Conservation (phyloP, 176 grass and related monocot species). For the sorghum (Sorghum bicolor) region Sorghum_bicolor_NCBIv3 NC_012870.2:754001-754500, state of each 20-base stretch:
- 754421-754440: slow-evolving; percentile 66
- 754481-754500: slow-evolving; percentile 57
- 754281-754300: slow-evolving; percentile 76
- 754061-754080: slow-evolving; percentile 59
- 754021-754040: slow-evolving; percentile 61
- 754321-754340: slow-evolving; percentile 71
- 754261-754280: slow-evolving; percentile 43
- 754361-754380: slow-evolving; percentile 65
- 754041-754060: slow-evolving; percentile 42
- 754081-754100: slow-evolving; percentile 75
- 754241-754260: slow-evolving; percentile 68
- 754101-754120: slow-evolving; percentile 56
- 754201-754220: slow-evolving; percentile 67
- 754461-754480: slow-evolving; percentile 65
- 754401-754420: slow-evolving; percentile 91
- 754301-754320: slow-evolving; percentile 71
- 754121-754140: slow-evolving; percentile 54
- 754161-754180: slow-evolving; percentile 66
- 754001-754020: slow-evolving; percentile 53
- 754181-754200: slow-evolving; percentile 77
- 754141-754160: slow-evolving; percentile 57
- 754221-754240: slow-evolving; percentile 51
- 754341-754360: slow-evolving; percentile 97
- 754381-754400: slow-evolving; percentile 74
- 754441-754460: slow-evolving; percentile 66